These are phyloP conservation scores for Cryphonectria carpinicola DNA, from an alignment of 2,329 filamentous ascomycete genomes.

Conservation along the genomic window DNA sequence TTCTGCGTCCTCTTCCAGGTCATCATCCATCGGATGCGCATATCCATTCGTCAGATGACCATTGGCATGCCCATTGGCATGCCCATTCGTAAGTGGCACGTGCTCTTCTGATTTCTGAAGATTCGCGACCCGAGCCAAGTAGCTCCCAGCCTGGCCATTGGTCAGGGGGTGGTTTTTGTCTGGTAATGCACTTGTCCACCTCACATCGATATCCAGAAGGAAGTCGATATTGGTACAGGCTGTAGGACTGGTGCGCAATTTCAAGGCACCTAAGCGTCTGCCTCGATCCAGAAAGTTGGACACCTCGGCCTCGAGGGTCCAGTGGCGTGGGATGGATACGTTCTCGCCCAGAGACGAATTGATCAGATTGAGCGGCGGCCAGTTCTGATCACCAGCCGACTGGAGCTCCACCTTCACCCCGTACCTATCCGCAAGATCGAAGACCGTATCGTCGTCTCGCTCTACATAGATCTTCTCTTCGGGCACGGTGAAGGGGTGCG, in stretches of 20 bases:
- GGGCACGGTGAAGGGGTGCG: constrained; percentile 55
- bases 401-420: constrained; percentile 56
- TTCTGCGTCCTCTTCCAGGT: constrained; percentile 50
- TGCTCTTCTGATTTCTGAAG: constrained; percentile 43
- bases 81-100: constrained; percentile 39
- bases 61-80: constrained; percentile 35
- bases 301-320: constrained; percentile 48
- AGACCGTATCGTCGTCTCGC: constrained; percentile 50
- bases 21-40: constrained; percentile 36
- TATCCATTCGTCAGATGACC: constrained; percentile 32
- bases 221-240: constrained; percentile 45
- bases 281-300: constrained; percentile 46
- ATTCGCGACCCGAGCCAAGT: constrained; percentile 50
- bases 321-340: constrained; percentile 36
- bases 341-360: constrained; percentile 35
- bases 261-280: constrained; percentile 38
- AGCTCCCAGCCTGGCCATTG: constrained; percentile 44
- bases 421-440: constrained; percentile 55
- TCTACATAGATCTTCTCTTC: constrained; percentile 56
- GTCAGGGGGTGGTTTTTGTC: constrained; percentile 34
- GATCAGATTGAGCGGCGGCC: constrained; percentile 55
- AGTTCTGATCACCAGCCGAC: constrained; percentile 51
- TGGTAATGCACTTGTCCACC: constrained; percentile 49
- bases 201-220: constrained; percentile 53
- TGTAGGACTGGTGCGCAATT: constrained; percentile 42